Evolutionary conservation across 352 stramenopile species (phyloP).

Genomic region (Pythium rhizo-oryzae): DNA sequence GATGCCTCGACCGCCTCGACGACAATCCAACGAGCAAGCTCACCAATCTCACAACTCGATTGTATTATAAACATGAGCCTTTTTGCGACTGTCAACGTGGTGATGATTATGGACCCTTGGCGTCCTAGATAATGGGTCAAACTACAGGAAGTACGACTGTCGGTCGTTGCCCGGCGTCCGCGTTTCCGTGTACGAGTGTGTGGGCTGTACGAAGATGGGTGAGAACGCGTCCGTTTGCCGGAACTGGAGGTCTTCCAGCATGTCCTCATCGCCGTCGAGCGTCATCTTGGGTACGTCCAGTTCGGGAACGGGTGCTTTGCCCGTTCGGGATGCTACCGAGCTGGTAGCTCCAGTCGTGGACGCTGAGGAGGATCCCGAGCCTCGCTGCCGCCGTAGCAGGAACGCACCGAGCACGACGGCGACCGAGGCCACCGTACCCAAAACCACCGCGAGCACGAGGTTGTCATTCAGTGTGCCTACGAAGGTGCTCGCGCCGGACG

Average conservation of each 20-base stretch:
- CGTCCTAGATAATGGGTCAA: neutral
- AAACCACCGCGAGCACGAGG: slow-evolving; percentile 11
- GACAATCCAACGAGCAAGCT: neutral
- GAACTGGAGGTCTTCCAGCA: slow-evolving; percentile 18
- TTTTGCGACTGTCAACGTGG: neutral
- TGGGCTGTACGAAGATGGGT: slow-evolving; percentile 22
- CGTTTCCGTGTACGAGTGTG: slow-evolving; percentile 7
- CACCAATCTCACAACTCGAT: neutral
- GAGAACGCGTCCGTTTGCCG: slow-evolving; percentile 13
- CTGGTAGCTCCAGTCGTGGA: neutral
- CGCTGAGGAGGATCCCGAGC: neutral
- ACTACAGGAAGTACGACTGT: slow-evolving; percentile 25
- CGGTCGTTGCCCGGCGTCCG: slow-evolving; percentile 19
- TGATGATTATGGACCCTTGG: neutral
- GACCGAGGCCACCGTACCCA: slow-evolving; percentile 12
- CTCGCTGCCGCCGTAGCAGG: slow-evolving; percentile 8
- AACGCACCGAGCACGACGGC: slow-evolving; percentile 19
- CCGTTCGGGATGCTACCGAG: neutral
- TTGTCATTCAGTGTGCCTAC: slow-evolving; percentile 6
- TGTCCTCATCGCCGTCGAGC: slow-evolving; percentile 7
- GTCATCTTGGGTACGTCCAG: slow-evolving; percentile 3
- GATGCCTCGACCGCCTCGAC: neutral
- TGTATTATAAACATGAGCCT: slow-evolving; percentile 15
- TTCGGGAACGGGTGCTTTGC: neutral
- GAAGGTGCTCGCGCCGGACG: neutral